phyloP scores from a whole-genome alignment of 1,284 basidiomycete genomes.

The Xerocomus minutiporus region DNA sequence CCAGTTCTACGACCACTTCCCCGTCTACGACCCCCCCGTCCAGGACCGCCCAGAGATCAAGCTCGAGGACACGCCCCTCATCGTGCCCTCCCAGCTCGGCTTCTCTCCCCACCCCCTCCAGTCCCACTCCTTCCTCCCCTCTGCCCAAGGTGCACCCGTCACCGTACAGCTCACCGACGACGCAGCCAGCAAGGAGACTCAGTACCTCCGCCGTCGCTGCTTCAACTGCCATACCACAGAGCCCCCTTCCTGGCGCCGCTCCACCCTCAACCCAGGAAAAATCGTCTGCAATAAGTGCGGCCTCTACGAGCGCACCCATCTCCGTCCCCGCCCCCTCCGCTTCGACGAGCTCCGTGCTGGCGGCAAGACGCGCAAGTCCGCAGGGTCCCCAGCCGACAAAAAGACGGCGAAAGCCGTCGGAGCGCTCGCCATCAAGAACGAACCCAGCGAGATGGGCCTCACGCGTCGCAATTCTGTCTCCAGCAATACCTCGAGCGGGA shows the following conservation, averaged over 20 bases:
- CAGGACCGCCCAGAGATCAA: constrained; percentile 47
- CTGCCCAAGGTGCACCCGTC: constrained; percentile 39
- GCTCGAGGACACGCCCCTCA: constrained; percentile 57
- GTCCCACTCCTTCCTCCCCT: constrained; percentile 29
- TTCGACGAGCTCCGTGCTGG: constrained; percentile 81
- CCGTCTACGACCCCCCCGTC: constrained; percentile 30
- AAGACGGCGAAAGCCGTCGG: constrained; percentile 32
- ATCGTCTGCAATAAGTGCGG: constrained; percentile 90
- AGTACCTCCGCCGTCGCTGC: constrained; percentile 77
- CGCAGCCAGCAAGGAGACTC: constrained; percentile 80
- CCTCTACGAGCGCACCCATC: constrained; percentile 78
- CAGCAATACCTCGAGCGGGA: constrained; percentile 49
- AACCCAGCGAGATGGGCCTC: constrained; percentile 50
- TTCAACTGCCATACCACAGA: constrained; percentile 87
- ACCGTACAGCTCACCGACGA: constrained; percentile 82
- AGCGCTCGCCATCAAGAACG: constrained; percentile 56
- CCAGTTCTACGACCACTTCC: constrained; percentile 30
- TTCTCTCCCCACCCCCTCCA: constrained; percentile 27
- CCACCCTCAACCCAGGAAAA: constrained; percentile 80
- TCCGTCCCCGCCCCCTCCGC: constrained; percentile 72
- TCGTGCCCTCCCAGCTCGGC: constrained; percentile 56
- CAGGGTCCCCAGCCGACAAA: constrained; percentile 38
- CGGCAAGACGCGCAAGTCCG: constrained; percentile 67
- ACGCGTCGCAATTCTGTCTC: constrained; percentile 59
- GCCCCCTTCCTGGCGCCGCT: constrained; percentile 78